Evolutionary conservation across 2,329 filamentous ascomycete genomes (phyloP).

Genomic region (Scedosporium apiospermum): DNA sequence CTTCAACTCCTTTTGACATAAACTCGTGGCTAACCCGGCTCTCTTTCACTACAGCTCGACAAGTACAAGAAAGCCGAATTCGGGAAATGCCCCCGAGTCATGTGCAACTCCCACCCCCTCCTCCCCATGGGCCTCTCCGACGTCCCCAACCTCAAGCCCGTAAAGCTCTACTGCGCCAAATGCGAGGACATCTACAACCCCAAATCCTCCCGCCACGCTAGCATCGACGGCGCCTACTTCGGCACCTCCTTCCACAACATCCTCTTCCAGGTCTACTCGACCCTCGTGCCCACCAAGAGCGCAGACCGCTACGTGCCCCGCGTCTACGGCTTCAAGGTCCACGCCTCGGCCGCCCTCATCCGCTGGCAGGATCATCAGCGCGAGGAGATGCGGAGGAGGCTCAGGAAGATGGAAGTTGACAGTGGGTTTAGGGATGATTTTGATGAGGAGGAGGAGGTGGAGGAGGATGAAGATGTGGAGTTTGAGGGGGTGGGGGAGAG

Average conservation of each 20-base stretch:
- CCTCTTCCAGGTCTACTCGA: conserved; percentile 95
- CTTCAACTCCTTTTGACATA: neutral
- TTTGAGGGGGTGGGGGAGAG: conserved; percentile 4
- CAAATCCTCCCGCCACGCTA: conserved; percentile 89
- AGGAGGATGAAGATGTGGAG: conserved; percentile 42
- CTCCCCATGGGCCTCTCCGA: conserved; percentile 93
- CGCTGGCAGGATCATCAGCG: conserved; percentile 82
- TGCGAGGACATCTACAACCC: conserved; percentile 99
- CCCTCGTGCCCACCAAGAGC: conserved; percentile 78
- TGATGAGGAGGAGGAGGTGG: conserved; percentile 50
- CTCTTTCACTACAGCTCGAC: conserved; percentile 56
- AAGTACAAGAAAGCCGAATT: conserved; percentile 99
- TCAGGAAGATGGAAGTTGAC: conserved; percentile 64
- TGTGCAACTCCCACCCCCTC: conserved; percentile 87
- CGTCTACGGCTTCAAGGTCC: conserved; percentile 92
- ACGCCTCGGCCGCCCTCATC: conserved; percentile 76
- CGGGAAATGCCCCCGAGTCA: conserved; percentile 92
- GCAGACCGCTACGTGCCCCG: conserved; percentile 78
- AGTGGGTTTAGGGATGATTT: conserved; percentile 68
- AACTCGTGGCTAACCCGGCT: neutral
- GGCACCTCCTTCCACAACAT: conserved; percentile 98
- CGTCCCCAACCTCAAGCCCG: conserved; percentile 74
- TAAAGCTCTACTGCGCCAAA: conserved; percentile 93
- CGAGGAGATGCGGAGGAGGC: conserved; percentile 70
- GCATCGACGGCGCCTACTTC: conserved; percentile 96